Base-by-base conservation (phyloP, 257 asterid species). In the Fraxinus anomala region DNA sequence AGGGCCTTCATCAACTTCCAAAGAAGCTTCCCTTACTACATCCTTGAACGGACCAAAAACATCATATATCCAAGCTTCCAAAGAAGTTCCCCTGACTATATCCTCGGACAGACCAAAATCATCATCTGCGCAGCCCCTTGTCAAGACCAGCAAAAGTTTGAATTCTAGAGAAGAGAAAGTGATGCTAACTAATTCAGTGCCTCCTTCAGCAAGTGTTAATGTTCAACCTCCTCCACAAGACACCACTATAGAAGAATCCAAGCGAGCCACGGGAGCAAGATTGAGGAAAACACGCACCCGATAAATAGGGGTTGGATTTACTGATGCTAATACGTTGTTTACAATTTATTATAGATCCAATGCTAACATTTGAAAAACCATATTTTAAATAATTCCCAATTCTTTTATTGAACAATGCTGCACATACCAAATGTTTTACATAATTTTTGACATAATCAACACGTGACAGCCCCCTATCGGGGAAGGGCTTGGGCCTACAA, bases 191-290 rank as follows among this genome's bases (percentile, higher is more conserved):
- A 89, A 83, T 76, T 78, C 86, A 7, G 89, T 28, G 34, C 75
- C 91, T 75, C 61, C 81, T 42, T 73, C 81, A 73, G 31, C 82
- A 19, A 67, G 75, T 28, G 91, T 78, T 75, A 80, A 73, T 12
- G 37, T 82, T 39, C 83, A 75, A 76, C 73, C 87, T 73, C 75
- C 68, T 26, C 68, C 85, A 6, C 77, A 73, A 44, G 91, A 87
- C 54, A 68, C 31, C 26, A 31, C 70, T 30, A 14, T 84, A 82
- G 96, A 87, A 68, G 97, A 86, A 7, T 77, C 71, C 1, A 79
- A 47, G 28, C 87, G 82, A 23, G 81, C 85, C 59, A 84, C 96
- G 33, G 89, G 92, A 49, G 81, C 88, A 51, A 87, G 91, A 84
- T 44, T 78, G 51, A 87, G 90, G 88, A 84, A 67, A 83, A 39